A percentile compares a stretch with the other conserved stretches of the same genome.
phyloP scores from a whole-genome alignment of 2,329 filamentous ascomycete species.

The Xylogone sp. region DNA sequence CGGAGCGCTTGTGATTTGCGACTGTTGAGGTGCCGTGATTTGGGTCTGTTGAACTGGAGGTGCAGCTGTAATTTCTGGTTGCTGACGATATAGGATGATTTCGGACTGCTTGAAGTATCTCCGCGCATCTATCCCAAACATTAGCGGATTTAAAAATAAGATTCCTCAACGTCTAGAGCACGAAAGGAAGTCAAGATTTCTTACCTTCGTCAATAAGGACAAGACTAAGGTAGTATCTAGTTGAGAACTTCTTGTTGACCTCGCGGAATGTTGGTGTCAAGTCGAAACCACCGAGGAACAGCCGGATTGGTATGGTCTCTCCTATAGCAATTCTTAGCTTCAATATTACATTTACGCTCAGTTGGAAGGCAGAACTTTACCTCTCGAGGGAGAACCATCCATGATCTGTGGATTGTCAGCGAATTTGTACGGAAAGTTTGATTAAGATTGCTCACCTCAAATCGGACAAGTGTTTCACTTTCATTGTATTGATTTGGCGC shows the following conservation, averaged over 20 bases:
- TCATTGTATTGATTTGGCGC: constrained; percentile 99
- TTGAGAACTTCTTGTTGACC: constrained; percentile 99
- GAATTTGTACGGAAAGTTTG: constrained; percentile 2
- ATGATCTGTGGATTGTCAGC: constrained; percentile 66
- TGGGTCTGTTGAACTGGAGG: constrained; percentile 28
- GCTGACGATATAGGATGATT: constrained; percentile 91
- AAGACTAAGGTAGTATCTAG: constrained; percentile 92
- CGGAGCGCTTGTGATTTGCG: constrained; percentile 28
- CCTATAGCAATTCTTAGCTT: constrained; percentile 36
- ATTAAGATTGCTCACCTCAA: constrained; percentile 60
- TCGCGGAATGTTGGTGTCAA: constrained; percentile 97
- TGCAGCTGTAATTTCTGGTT: constrained; percentile 51
- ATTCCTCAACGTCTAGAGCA: too few relatives aligned
- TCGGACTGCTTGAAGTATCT: constrained; percentile 99
- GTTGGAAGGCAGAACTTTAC: constrained; percentile 41
- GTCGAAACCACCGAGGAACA: constrained; percentile 97
- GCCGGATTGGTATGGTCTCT: constrained; percentile 90
- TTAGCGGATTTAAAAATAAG: constrained; percentile 9
- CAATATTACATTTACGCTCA: too few relatives aligned
- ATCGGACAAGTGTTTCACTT: constrained; percentile 94
- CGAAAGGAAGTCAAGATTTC: too few relatives aligned
- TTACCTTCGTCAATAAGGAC: constrained; percentile 92
- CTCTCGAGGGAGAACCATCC: constrained; percentile 97
- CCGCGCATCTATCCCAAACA: constrained; percentile 67
- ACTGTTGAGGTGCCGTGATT: constrained; percentile 27